These are phyloP conservation scores for Sherardia arvensis DNA, from an alignment of 257 asterid species.

Conservation along the genomic window DNA sequence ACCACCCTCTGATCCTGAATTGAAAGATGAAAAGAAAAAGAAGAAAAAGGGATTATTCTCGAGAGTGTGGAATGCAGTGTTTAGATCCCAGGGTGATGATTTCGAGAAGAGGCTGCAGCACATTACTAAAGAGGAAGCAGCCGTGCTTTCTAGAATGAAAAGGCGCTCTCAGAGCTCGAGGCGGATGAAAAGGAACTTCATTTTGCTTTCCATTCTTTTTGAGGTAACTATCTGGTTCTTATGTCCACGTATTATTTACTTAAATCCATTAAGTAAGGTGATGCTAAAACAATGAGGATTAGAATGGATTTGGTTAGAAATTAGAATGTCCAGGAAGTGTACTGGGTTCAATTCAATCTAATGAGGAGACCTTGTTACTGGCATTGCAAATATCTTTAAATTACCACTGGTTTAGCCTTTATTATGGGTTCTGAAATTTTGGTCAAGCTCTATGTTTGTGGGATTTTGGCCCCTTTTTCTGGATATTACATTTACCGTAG, in stretches of 20 bases:
- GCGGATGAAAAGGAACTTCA: slow-evolving; percentile 48
- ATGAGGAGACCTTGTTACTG: neutral
- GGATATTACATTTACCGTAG: neutral
- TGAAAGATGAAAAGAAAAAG: slow-evolving; percentile 30
- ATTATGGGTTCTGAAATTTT: neutral
- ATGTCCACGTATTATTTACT: neutral
- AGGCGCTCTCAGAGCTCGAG: slow-evolving; percentile 59
- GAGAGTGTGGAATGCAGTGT: slow-evolving; percentile 62
- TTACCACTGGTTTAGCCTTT: no score
- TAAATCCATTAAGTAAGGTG: neutral
- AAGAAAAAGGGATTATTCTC: slow-evolving; percentile 67
- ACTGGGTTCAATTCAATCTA: neutral
- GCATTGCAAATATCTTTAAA: no score
- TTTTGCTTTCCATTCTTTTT: slow-evolving; percentile 46
- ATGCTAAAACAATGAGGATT: neutral
- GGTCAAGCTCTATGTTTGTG: neutral
- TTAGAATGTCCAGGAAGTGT: neutral
- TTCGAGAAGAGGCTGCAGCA: slow-evolving; percentile 83
- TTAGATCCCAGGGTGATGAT: slow-evolving; percentile 58
- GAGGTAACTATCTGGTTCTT: slow-evolving; percentile 46
- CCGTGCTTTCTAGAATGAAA: slow-evolving; percentile 51
- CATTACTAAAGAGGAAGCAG: slow-evolving; percentile 83
- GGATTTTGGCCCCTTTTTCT: neutral
- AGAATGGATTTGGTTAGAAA: neutral
- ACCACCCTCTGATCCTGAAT: slow-evolving; percentile 32